Evolutionary conservation across 1,139 yeast species (phyloP).

Genomic region (Yamadazyma spencermartinsiae): DNA sequence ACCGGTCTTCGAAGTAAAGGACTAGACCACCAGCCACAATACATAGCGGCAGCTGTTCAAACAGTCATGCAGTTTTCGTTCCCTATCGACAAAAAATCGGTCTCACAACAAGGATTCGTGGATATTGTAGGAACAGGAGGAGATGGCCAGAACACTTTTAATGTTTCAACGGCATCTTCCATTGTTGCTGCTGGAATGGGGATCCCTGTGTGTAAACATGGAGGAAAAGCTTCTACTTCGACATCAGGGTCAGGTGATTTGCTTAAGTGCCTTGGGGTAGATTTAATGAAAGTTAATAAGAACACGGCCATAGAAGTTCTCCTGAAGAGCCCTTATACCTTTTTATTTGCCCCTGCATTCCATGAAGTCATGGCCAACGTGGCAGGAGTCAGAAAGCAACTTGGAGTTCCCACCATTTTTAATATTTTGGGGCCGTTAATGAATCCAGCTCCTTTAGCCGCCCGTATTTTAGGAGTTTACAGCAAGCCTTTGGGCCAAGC

Average conservation of each 20-base stretch:
- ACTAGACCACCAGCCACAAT: slow-evolving; percentile 79
- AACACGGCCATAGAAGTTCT: slow-evolving; percentile 68
- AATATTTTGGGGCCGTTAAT: slow-evolving; percentile 90
- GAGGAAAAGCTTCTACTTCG: slow-evolving; percentile 95
- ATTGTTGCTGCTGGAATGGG: slow-evolving; percentile 93
- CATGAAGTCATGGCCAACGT: slow-evolving; percentile 92
- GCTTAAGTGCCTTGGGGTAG: slow-evolving; percentile 73
- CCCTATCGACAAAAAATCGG: slow-evolving; percentile 41
- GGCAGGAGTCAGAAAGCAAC: slow-evolving; percentile 68
- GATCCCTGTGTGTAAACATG: slow-evolving; percentile 81
- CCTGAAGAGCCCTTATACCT: slow-evolving; percentile 58
- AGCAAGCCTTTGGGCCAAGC: slow-evolving; percentile 75
- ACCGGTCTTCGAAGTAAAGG: slow-evolving; percentile 73
- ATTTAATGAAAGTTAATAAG: slow-evolving; percentile 65
- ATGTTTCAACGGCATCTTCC: slow-evolving; percentile 93
- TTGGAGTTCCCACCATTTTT: slow-evolving; percentile 91
- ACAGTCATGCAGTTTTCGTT: slow-evolving; percentile 66
- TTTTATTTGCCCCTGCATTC: slow-evolving; percentile 89
- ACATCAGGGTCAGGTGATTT: slow-evolving; percentile 93
- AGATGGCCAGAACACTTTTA: slow-evolving; percentile 95
- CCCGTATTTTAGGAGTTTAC: slow-evolving; percentile 88
- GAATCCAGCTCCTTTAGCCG: slow-evolving; percentile 83
- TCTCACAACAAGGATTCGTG: slow-evolving; percentile 56
- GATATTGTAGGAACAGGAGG: slow-evolving; percentile 99
- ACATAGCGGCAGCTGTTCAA: slow-evolving; percentile 80